These are phyloP conservation scores for Pseudognaphalium luteoalbum DNA, from an alignment of 129 eudicot species.

Conservation along the genomic window DNA sequence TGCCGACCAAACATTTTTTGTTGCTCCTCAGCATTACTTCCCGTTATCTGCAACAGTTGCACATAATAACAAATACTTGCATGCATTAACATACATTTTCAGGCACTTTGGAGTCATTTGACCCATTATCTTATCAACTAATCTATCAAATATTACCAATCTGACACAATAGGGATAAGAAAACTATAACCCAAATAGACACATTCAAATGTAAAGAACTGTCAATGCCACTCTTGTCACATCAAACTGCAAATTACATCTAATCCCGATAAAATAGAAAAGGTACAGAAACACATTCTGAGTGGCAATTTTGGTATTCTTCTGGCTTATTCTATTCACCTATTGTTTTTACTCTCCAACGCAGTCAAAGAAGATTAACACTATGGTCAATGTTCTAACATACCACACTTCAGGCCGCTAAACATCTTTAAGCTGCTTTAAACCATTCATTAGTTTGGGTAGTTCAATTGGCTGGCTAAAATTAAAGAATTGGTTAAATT, in stretches of 20 bases:
- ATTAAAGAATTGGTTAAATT: background rate
- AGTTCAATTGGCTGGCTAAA: background rate
- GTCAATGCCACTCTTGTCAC: background rate
- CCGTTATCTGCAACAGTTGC: slow-evolving; percentile 53
- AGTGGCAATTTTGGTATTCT: no score
- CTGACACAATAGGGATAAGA: background rate
- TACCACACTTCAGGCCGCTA: background rate
- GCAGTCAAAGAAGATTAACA: background rate
- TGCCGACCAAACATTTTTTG: slow-evolving; percentile 96
- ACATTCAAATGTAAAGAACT: background rate
- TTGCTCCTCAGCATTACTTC: slow-evolving; percentile 84
- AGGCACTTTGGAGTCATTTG: background rate
- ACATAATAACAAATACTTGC: background rate
- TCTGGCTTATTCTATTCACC: no score
- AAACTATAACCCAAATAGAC: background rate
- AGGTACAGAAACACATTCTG: background rate
- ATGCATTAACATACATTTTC: background rate
- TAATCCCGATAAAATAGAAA: background rate
- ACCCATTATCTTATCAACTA: no score
- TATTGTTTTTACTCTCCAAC: no score
- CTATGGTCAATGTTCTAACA: background rate
- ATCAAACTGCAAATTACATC: background rate
- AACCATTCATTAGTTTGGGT: background rate
- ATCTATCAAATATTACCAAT: background rate
- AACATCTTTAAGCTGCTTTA: background rate